Evolutionary conservation across 164 flowering plant species (phyloP), one percentile per base, ranked within the genome.

Genomic region (Magnolia sinica): DNA sequence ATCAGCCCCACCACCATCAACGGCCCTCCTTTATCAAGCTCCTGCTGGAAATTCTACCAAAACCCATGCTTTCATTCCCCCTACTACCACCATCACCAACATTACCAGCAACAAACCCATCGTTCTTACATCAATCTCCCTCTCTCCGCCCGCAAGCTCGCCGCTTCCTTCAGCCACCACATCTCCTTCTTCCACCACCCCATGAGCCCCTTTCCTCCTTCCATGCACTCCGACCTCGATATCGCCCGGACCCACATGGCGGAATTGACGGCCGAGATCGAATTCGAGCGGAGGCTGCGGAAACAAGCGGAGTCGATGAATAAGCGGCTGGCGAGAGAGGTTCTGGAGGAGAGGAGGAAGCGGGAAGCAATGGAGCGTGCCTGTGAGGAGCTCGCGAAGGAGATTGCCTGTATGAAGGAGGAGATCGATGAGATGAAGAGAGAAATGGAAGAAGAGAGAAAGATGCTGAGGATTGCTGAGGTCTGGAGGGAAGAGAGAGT

Each of bases 371-470:
- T 23, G 27, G 73, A 74, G 76, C 49, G 61, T 11, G 73, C 13
- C 8, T 68, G 76, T 49, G 73, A 50, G 31, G 76, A 77, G 29
- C 65, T 78, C 31, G 76, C 71, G 6, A 37, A 31, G 66, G 76
- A 78, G 72, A 67, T 77, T 19, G 71, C 61, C 16, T 29, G 65
- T n/a, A 70, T 63, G 16, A 71, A 27, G 37, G 70, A 37, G 50
- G 70, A 71, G 31, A 71, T 73, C 58, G 72, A 73, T n/a, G 50
- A 70, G 73, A 73, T 78, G 80, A 78, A 67, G 73, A 58, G 68
- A 61, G 80, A 74, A 67, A 24, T 73, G 73, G 80, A 78, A 61
- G 79, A 77, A 76, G 80, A 78, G 70, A 67, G 73, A 69, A 73
- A 63, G 73, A 78, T 78, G 80, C 20, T 74, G 68, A 55, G 80